phyloP scores from a whole-genome alignment of 768 basidiomycete species.

The Russula foetens region DNA sequence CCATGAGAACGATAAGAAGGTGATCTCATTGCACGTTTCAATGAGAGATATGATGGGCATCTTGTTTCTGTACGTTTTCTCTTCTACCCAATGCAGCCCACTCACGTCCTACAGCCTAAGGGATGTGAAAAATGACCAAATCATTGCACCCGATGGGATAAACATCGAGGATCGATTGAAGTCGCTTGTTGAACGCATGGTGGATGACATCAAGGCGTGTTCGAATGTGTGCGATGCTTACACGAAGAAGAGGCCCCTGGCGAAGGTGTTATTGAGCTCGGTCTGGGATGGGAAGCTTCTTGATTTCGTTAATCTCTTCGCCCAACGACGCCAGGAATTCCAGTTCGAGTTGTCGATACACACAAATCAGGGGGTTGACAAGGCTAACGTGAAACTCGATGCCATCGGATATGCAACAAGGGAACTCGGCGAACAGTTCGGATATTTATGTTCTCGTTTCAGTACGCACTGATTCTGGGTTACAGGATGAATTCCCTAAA shows the following conservation, averaged over 20 bases:
- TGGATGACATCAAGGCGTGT: slow-evolving; percentile 27
- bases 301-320: slow-evolving; percentile 22
- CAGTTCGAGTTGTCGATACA: slow-evolving; percentile 27
- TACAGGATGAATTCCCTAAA: slow-evolving; percentile 16
- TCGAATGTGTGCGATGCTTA: slow-evolving; percentile 30
- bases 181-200: slow-evolving; percentile 23
- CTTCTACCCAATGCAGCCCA: too few relatives aligned
- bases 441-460: background rate
- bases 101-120: slow-evolving; percentile 21
- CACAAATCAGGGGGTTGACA: slow-evolving; percentile 15
- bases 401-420: background rate
- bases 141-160: slow-evolving; percentile 27
- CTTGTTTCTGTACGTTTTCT: background rate
- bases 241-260: slow-evolving; percentile 25
- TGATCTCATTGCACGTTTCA: slow-evolving; percentile 38
- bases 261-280: slow-evolving; percentile 24
- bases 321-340: slow-evolving; percentile 22
- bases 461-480: background rate
- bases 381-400: slow-evolving; percentile 13
- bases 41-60: slow-evolving; percentile 42
- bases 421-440: slow-evolving; percentile 19
- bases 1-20: slow-evolving; percentile 43
- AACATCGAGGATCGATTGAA: slow-evolving; percentile 30
- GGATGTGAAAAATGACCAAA: slow-evolving; percentile 25
- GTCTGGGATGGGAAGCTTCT: slow-evolving; percentile 26